Conservation (phyloP, 2,329 filamentous ascomycete species). For the Neocatenulostroma microsporum region DNA sequence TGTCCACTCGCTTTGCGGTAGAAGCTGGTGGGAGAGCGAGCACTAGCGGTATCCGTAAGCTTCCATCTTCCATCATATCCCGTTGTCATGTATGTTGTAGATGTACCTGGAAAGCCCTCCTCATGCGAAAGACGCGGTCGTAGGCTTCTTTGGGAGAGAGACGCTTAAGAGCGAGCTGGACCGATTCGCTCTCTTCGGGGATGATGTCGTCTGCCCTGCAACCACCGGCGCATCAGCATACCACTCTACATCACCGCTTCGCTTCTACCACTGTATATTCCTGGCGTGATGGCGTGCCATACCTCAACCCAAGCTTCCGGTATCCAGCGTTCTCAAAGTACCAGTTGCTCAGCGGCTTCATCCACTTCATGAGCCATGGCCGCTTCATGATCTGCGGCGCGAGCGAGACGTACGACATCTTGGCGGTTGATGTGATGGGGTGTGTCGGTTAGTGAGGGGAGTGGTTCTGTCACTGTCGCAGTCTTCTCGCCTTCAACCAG, state of each 20-base stretch:
- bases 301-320: constrained; percentile 87
- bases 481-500: background rate
- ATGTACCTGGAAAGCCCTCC: constrained; percentile 79
- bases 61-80: background rate
- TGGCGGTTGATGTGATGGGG: constrained; percentile 22
- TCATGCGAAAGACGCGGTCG: constrained; percentile 95
- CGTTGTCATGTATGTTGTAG: background rate
- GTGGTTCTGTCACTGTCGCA: too few species aligned
- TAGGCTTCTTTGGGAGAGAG: constrained; percentile 85
- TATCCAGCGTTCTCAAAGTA: constrained; percentile 86
- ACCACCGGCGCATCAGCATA: constrained; percentile 2
- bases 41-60: constrained; percentile 39
- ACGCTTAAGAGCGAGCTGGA: constrained; percentile 83
- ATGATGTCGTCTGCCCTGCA: constrained; percentile 87
- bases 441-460: constrained; percentile 13
- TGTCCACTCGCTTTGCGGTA: constrained; percentile 59
- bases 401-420: constrained; percentile 65
- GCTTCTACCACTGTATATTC: background rate
- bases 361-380: constrained; percentile 72
- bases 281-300: constrained; percentile 29
- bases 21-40: constrained; percentile 57
- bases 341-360: constrained; percentile 79
- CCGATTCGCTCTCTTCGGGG: constrained; percentile 80
- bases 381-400: constrained; percentile 71
- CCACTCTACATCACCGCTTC: too few species aligned